Percentiles rank a stretch among this genome's conserved stretches.
These are phyloP conservation scores for Fraxinus xanthoxyloides DNA, from an alignment of 305 asterid species.

Conservation along the genomic window DNA sequence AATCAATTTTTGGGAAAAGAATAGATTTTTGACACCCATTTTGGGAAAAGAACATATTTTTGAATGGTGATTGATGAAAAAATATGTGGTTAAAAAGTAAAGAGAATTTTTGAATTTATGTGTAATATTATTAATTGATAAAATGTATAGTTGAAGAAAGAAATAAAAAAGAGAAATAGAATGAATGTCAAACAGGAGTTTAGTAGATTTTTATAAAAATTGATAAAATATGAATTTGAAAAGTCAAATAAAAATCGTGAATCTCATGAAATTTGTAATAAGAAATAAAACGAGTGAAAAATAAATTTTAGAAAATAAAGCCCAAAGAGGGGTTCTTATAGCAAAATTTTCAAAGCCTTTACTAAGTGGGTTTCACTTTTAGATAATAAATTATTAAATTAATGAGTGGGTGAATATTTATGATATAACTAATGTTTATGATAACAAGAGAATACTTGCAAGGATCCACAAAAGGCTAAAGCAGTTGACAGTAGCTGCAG, in stretches of 20 bases:
- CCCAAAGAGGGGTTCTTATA: not conserved
- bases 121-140: too few relatives aligned
- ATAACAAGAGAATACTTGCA: not conserved
- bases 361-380: not conserved
- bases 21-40: too few relatives aligned
- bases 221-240: not conserved
- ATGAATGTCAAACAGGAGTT: too few relatives aligned
- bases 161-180: too few relatives aligned
- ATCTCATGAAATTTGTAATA: not conserved
- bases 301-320: not conserved
- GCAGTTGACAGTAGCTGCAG: not conserved
- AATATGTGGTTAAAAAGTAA: too few relatives aligned
- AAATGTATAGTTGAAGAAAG: too few relatives aligned
- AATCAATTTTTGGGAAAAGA: not conserved
- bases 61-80: too few relatives aligned
- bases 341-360: not conserved
- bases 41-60: too few relatives aligned
- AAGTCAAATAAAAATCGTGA: not conserved
- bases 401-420: not conserved
- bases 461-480: not conserved
- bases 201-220: not conserved
- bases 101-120: too few relatives aligned
- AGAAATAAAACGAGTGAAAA: not conserved
- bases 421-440: not conserved
- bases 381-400: not conserved